These are phyloP conservation scores for Globisporangium cylindrosporum DNA, from an alignment of 352 stramenopile species.

Conservation along the genomic window DNA sequence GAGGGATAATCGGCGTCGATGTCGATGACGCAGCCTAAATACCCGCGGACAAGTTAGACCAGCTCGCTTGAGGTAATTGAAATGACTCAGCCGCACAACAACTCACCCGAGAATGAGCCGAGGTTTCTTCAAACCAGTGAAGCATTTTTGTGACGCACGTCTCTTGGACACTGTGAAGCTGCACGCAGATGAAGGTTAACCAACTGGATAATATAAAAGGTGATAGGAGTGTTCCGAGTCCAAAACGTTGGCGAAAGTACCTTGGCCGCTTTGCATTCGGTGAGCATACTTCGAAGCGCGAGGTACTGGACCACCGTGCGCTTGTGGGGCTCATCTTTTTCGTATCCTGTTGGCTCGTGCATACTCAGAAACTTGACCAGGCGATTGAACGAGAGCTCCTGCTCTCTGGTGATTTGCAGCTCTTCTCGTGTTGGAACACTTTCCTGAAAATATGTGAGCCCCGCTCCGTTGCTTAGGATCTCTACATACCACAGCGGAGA, in stretches of 20 bases:
- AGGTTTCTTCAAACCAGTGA: constrained; percentile 57
- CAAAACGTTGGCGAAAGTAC: constrained; percentile 15
- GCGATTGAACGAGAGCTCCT: constrained; percentile 38
- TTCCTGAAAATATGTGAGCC: constrained; percentile 25
- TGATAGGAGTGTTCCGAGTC: background rate
- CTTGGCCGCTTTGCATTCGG: constrained; percentile 53
- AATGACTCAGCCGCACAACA: background rate
- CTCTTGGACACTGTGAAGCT: constrained; percentile 47
- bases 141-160: constrained; percentile 47
- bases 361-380: constrained; percentile 55
- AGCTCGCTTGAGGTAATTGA: too few relatives aligned
- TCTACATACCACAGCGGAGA: constrained; percentile 22
- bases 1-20: constrained; percentile 45
- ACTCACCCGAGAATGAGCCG: constrained; percentile 22
- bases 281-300: constrained; percentile 46
- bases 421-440: constrained; percentile 30
- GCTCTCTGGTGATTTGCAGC: constrained; percentile 33
- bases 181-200: background rate
- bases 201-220: background rate
- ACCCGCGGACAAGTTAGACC: background rate
- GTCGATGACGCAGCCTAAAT: constrained; percentile 21
- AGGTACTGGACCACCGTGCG: constrained; percentile 48
- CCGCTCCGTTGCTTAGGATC: constrained; percentile 45
- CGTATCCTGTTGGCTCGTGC: constrained; percentile 54
- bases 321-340: constrained; percentile 57